Conservation (phyloP, 495 filamentous ascomycete species). For the Wilcoxina mikolae region DNA sequence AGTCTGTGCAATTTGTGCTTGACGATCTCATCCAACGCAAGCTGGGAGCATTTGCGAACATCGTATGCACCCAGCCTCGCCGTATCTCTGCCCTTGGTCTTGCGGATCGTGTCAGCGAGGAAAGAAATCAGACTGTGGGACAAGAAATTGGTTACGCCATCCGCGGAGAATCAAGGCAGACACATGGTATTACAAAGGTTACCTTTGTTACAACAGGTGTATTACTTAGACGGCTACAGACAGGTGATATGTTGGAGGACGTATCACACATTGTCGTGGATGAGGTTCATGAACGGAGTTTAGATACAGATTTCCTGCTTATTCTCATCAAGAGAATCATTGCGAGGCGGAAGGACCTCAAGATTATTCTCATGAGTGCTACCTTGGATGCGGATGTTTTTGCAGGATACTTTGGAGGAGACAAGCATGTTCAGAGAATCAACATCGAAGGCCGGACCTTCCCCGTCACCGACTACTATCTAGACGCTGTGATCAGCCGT, state of each 20-base stretch:
- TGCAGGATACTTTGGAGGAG: conserved; percentile 61
- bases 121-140: conserved; percentile 66
- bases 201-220: conserved; percentile 96
- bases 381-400: conserved; percentile 86
- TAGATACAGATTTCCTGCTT: conserved; percentile 90
- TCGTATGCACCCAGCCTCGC: conserved; percentile 89
- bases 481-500: conserved; percentile 72
- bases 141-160: conserved; percentile 92
- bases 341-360: conserved; percentile 59
- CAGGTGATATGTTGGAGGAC: conserved; percentile 60
- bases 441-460: conserved; percentile 82
- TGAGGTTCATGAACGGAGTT: conserved; percentile 89
- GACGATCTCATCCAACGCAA: conserved; percentile 73
- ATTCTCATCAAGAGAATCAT: conserved; percentile 79
- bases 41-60: conserved; percentile 66
- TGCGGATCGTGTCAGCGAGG: conserved; percentile 85
- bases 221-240: conserved; percentile 76
- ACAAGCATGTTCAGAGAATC: conserved; percentile 53
- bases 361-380: conserved; percentile 94
- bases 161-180: conserved; percentile 68
- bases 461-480: conserved; percentile 64
- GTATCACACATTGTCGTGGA: conserved; percentile 93
- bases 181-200: conserved; percentile 58
- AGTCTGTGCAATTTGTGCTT: conserved; percentile 88
- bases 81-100: conserved; percentile 88